phyloP scores from a whole-genome alignment of 2,329 filamentous ascomycete species.

The Nakataea oryzae region DNA sequence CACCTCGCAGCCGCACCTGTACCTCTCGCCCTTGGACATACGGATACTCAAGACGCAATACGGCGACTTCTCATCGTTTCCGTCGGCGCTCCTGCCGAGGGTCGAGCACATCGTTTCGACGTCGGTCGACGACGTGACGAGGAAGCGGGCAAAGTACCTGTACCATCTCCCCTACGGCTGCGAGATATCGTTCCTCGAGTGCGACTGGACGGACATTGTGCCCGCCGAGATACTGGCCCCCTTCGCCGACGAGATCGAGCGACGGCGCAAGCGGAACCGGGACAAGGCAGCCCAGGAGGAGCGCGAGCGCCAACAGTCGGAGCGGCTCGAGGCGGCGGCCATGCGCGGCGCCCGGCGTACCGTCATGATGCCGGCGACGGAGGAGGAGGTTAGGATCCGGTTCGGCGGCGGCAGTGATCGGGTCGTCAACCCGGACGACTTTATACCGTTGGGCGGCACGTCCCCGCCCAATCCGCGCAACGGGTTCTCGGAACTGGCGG shows the following conservation, averaged over 20 bases:
- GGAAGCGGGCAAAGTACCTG: constrained; percentile 78
- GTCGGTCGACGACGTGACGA: constrained; percentile 72
- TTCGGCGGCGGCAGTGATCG: constrained; percentile 16
- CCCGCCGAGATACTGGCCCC: constrained; percentile 60
- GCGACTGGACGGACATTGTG: constrained; percentile 90
- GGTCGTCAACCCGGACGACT: constrained; percentile 46
- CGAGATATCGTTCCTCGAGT: constrained; percentile 83
- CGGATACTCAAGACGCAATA: constrained; percentile 86
- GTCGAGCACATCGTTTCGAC: constrained; percentile 76
- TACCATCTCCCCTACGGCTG: constrained; percentile 83
- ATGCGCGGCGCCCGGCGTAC: constrained; percentile 41
- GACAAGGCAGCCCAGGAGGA: constrained; percentile 84
- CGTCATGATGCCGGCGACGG: constrained; percentile 21
- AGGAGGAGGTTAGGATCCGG: constrained; percentile 24
- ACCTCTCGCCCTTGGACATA: constrained; percentile 83
- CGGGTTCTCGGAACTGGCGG: constrained; percentile 59
- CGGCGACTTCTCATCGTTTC: constrained; percentile 71
- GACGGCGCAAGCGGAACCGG: constrained; percentile 62
- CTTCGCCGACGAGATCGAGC: constrained; percentile 69
- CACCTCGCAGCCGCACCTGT: constrained; percentile 76
- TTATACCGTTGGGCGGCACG: constrained; percentile 48
- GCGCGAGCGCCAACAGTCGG: constrained; percentile 71
- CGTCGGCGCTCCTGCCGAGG: constrained; percentile 73
- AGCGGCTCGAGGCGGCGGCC: constrained; percentile 65
- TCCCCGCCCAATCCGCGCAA: constrained; percentile 46